Base-by-base conservation (phyloP, 306 rosid genomes). In the Pachyrhizus erosus region DNA sequence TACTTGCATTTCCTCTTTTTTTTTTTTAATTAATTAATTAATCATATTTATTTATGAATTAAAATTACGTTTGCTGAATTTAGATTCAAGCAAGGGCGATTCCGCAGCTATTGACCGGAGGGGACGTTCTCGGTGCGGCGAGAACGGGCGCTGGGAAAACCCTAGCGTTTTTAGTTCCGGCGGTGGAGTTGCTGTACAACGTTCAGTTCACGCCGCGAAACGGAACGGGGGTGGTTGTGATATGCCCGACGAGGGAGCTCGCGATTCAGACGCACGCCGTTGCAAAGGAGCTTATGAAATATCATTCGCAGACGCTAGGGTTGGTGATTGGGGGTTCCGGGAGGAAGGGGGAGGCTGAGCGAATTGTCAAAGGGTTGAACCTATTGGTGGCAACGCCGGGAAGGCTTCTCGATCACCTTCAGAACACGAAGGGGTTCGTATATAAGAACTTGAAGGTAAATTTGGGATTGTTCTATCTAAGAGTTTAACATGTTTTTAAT, bases 131-230 rank as follows among this genome's bases (percentile, higher is more conserved):
- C 9, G 99, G 98, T 75, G 99, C 99, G 69, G 99, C 99, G 1
- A 92, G 99, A 73, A 96, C 99, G 5, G 99, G 99, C 60, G 89
- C 99, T 15, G 99, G 99, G 1, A 96, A 96, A 86, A 96, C 99
- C 12, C 97, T 93, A 68, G 97, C 99, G 11, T 96, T 96, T 78
- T 83, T 96, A 58, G 82, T 96, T 82, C 99, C 99, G 18, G 99
- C 98, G 40, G 89, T 91, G 34, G 99, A 96, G 91, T 64, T 96
- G 83, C 73, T 96, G 66, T 73, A 84, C 82, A 86, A 86, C 18
- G 78, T 83, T 1, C 78, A 54, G 69, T 93, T 96, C 62, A 52
- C 94, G 15, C 89, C 97, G 12, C 96, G 94, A 0, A 92, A 92
- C 51, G 99, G 99, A 60, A 82, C 90, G 0, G 99, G 98, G 66